Percentiles rank a stretch among this genome's conserved stretches.
Conservation (phyloP, 805 yeast genomes). For the Pichia exigua region DNA sequence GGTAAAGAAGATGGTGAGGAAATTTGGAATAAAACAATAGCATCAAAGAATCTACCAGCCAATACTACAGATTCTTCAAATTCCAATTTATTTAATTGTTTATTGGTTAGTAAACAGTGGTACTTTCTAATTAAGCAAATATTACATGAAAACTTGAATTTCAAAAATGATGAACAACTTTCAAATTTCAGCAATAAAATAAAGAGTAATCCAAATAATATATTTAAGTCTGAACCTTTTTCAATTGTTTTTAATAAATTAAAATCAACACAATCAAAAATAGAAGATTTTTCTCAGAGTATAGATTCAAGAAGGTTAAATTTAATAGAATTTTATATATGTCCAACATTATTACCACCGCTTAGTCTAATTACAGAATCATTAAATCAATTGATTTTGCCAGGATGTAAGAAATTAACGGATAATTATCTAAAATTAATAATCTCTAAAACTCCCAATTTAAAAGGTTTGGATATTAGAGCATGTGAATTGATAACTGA, state of each 20-base stretch:
- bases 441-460: slow-evolving; percentile 46
- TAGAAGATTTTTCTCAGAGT: slow-evolving; percentile 38
- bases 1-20: slow-evolving; percentile 31
- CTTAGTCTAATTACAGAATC: slow-evolving; percentile 33
- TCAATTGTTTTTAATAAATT: slow-evolving; percentile 62
- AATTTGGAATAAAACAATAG: slow-evolving; percentile 29
- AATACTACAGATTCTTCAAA: background rate
- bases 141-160: slow-evolving; percentile 47
- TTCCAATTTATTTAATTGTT: slow-evolving; percentile 48
- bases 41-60: background rate
- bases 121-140: slow-evolving; percentile 45
- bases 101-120: slow-evolving; percentile 66
- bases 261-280: slow-evolving; percentile 41
- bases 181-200: background rate
- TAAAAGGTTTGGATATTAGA: slow-evolving; percentile 64
- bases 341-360: slow-evolving; percentile 63
- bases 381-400: slow-evolving; percentile 47
- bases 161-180: slow-evolving; percentile 39
- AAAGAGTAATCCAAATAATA: background rate
- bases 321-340: slow-evolving; percentile 77
- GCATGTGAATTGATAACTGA: slow-evolving; percentile 80
- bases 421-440: slow-evolving; percentile 51
- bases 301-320: slow-evolving; percentile 42
- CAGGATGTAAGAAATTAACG: slow-evolving; percentile 60
- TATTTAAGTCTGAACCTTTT: slow-evolving; percentile 12